Evolutionary conservation across 345 rosid species (phyloP).

Genomic region (Rhizophora apiculata): DNA sequence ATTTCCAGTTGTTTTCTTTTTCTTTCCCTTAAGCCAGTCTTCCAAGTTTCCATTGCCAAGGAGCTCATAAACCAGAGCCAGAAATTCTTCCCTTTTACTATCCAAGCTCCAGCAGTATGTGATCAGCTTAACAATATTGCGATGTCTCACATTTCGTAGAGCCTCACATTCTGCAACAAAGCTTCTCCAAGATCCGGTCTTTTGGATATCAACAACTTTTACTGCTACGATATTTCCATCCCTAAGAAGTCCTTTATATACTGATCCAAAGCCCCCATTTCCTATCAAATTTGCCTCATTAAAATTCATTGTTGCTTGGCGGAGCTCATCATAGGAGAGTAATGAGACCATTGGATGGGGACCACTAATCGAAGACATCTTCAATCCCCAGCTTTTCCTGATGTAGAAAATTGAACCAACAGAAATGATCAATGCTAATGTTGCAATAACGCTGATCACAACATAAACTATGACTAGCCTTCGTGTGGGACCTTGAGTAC

Average conservation of each 20-base stretch:
- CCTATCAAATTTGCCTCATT: constrained; percentile 38
- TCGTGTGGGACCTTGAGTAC: constrained; percentile 1
- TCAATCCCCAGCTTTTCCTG: constrained; percentile 18
- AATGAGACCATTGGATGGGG: constrained; percentile 35
- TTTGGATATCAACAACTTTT: constrained; percentile 39
- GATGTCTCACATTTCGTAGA: constrained; percentile 43
- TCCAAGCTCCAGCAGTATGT: constrained; percentile 53
- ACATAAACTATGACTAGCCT: constrained; percentile 20
- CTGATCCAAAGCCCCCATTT: constrained; percentile 43
- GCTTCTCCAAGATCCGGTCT: constrained; percentile 37
- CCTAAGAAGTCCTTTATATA: constrained; percentile 24
- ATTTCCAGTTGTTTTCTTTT: constrained; percentile 26
- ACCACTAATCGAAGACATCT: background rate
- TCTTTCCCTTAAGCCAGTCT: constrained; percentile 45
- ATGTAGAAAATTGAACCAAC: constrained; percentile 13
- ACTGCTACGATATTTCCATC: constrained; percentile 37
- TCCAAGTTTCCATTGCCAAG: constrained; percentile 44
- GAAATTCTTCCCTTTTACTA: constrained; percentile 37
- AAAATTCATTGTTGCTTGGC: constrained; percentile 40
- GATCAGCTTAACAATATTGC: constrained; percentile 49
- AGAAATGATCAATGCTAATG: constrained; percentile 15
- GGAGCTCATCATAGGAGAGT: constrained; percentile 47
- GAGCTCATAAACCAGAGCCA: constrained; percentile 53
- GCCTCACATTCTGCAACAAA: constrained; percentile 52
- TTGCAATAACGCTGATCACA: constrained; percentile 10